Base-by-base conservation (phyloP, 140 eudicot genomes). In the Senecio squalidus region DNA sequence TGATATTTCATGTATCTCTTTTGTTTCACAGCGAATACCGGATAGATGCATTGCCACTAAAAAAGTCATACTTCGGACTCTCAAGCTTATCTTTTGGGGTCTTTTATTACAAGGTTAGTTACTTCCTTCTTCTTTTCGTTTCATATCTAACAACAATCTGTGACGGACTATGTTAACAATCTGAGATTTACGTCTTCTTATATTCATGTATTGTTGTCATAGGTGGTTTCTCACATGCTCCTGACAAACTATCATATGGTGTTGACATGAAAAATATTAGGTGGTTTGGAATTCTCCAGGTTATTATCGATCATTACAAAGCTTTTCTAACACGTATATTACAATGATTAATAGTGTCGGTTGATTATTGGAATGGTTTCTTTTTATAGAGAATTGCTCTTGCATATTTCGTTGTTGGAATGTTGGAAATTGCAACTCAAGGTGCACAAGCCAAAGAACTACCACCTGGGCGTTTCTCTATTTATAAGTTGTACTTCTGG, bases 201-300 rank as follows among this genome's bases (percentile, higher is more conserved):
- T 9, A 4, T n/a, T 45, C 28, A 47, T 63, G 39, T 64, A 9
- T 55, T 56, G 33, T 34, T 28, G 24, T 21, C 41, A 52, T 55
- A 84, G 94, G 94, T 28, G 97, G 97, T 24, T 89, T n/a, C 61
- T 84, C 88, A 36, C 97, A 89, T 75, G 95, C 88, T 33, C 95
- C 88, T 5, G 97, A 84, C 63, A 43, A 84, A 60, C 78, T 89
- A 47, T 67, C 84, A 0, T 89, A 89, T 55, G 97, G 97, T 31
- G 97, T 85, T 31, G 93, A 89, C 76, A 80, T 85, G 93, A 86
- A 73, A 68, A 28, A 23, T 25, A 85, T 89, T 26, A 67, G 95
- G 61, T 89, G 89, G 97, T 89, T 82, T 58, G 95, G 93, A 20
- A 89, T 89, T 64, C 97, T 89, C 55, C 97, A 85, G 95, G 95